Conservation (phyloP, 495 filamentous ascomycete species). For the Daldinia caldariorum region DNA sequence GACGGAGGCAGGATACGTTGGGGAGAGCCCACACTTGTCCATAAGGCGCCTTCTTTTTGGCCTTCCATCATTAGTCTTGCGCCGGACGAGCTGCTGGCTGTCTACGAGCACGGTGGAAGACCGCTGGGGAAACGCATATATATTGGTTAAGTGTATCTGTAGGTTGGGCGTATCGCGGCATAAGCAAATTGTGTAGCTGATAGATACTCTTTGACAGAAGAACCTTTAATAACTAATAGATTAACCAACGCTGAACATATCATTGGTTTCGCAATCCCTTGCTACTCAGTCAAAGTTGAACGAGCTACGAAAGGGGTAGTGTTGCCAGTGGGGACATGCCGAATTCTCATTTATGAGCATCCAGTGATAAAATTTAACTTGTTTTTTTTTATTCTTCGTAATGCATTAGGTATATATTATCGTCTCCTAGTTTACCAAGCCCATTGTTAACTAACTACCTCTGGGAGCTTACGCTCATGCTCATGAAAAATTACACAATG, state of each 20-base stretch:
- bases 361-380: neutral
- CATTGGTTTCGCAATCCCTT: too few relatives aligned
- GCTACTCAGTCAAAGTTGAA: too few relatives aligned
- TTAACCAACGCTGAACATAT: neutral
- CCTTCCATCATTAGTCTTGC: slow-evolving; percentile 37
- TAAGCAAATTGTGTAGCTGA: neutral
- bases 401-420: too few relatives aligned
- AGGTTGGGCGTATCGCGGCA: neutral
- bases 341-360: neutral
- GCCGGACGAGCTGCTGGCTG: slow-evolving; percentile 42
- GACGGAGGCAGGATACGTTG: slow-evolving; percentile 35
- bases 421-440: neutral
- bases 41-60: slow-evolving; percentile 43
- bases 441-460: neutral
- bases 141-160: slow-evolving; percentile 5
- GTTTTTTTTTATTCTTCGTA: neutral
- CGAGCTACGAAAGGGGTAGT: too few relatives aligned
- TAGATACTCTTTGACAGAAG: neutral
- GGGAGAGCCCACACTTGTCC: slow-evolving; percentile 31
- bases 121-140: slow-evolving; percentile 39
- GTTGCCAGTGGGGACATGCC: too few relatives aligned
- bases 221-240: neutral
- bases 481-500: neutral
- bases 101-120: slow-evolving; percentile 42
- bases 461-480: neutral